These are phyloP conservation scores for Phanerodontia chrysosporium DNA, from an alignment of 768 basidiomycete genomes.

Conservation along the genomic window DNA sequence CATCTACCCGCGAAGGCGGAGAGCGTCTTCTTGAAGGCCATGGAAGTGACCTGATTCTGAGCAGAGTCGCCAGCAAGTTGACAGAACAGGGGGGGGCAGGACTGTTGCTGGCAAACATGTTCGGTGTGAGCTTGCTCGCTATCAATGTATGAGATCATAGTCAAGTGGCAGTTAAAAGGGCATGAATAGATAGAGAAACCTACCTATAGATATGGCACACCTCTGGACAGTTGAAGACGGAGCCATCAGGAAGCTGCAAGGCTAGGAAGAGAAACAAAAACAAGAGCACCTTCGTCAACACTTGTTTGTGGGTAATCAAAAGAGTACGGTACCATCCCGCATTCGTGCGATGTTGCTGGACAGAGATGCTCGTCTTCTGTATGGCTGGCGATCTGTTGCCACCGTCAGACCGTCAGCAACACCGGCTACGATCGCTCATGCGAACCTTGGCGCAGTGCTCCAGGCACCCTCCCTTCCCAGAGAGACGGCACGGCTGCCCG, in stretches of 20 bases:
- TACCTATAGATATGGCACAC: constrained; percentile 42
- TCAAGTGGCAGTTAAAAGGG: no score
- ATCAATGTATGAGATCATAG: background rate
- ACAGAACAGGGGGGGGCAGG: constrained; percentile 55
- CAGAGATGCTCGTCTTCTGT: constrained; percentile 48
- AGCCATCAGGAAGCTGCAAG: constrained; percentile 27
- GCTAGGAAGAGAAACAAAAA: constrained; percentile 29
- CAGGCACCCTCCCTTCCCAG: constrained; percentile 47
- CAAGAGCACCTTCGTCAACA: no score
- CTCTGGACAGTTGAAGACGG: constrained; percentile 36
- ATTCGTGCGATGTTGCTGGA: constrained; percentile 48
- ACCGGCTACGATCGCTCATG: no score
- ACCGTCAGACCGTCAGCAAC: background rate
- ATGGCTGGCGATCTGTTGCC: constrained; percentile 44
- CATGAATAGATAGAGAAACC: no score
- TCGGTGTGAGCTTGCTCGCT: constrained; percentile 43
- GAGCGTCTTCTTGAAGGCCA: constrained; percentile 32
- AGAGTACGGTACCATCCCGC: constrained; percentile 41
- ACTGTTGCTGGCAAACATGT: constrained; percentile 48
- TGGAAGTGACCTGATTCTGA: constrained; percentile 47
- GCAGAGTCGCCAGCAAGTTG: constrained; percentile 55
- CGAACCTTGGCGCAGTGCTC: constrained; percentile 45
- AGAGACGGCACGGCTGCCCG: constrained; percentile 44
- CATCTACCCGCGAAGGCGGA: constrained; percentile 56
- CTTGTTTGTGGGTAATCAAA: no score